These are phyloP conservation scores for Coemansia sp. DNA, from an alignment of 192 early-diverging fungal genomes.

Conservation along the genomic window DNA sequence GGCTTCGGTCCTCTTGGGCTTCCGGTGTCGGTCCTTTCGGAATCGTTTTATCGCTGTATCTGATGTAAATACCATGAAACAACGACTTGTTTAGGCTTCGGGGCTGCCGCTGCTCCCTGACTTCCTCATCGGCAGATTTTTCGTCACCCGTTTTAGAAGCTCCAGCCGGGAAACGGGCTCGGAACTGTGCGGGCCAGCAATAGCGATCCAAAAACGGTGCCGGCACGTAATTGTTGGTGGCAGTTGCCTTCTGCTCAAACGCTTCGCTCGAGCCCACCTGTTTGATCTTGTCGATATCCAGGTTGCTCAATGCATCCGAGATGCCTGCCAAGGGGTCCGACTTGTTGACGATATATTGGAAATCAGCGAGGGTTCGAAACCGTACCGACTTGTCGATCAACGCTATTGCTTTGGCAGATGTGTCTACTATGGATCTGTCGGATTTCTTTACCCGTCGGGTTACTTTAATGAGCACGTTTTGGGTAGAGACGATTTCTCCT, in stretches of 20 bases:
- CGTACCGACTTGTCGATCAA: conserved; percentile 46
- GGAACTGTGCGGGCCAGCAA: conserved; percentile 36
- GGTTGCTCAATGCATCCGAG: neutral
- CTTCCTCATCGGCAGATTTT: neutral
- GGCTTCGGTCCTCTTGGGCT: conserved; percentile 4
- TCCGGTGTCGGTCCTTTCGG: conserved; percentile 22
- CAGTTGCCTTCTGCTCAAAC: conserved; percentile 11
- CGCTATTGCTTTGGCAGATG: conserved; percentile 25
- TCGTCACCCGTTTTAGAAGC: neutral
- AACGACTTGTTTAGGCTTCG: neutral
- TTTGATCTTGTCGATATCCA: conserved; percentile 37
- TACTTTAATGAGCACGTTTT: conserved; percentile 46
- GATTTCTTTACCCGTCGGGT: conserved; percentile 25
- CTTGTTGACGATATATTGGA: conserved; percentile 34
- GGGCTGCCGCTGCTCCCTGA: neutral
- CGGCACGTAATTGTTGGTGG: conserved; percentile 19
- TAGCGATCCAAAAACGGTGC: conserved; percentile 42
- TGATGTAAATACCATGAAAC: conserved; percentile 20
- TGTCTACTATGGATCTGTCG: neutral
- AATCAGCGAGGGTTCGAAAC: conserved; percentile 48
- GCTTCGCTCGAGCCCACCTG: conserved; percentile 12
- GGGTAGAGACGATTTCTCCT: conserved; percentile 33
- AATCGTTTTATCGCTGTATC: conserved; percentile 3
- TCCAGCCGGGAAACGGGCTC: neutral
- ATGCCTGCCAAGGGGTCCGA: conserved; percentile 22